Base-by-base conservation (phyloP, 805 yeast genomes). In the Dipodascus geniculatus region DNA sequence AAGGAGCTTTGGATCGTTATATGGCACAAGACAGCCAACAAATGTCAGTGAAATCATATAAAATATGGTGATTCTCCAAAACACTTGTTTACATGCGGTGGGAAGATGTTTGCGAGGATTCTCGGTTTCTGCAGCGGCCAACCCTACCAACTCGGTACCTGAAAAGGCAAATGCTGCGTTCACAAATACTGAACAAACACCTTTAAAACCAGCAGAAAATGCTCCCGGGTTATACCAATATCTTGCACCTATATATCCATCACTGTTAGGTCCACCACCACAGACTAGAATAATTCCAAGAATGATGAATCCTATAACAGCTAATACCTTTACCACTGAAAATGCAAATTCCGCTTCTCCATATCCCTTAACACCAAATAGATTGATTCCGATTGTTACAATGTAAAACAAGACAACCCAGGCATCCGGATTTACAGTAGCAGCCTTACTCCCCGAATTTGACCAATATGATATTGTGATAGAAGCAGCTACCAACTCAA, bases 271-370 rank as follows among this genome's bases (percentile, higher is more conserved):
- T 3, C 77, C 82, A 57, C 83, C 85, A 54, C 86, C 87, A 49
- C 59, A 52, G 19, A 60, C 52, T 17, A 67, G 57, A 9, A 79
- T 73, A 47, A 82, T 74, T 56, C 85, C 82, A 49, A 80, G 71
- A 33, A 82, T 74, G 58, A 81, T 77, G 61, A 79, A 82, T 2
- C 85, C 87, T 33, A 73, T 56, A 53, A 81, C 77, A 51, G 85
- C 80, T 19, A 75, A 48, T 9, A 82, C 78, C 66, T 82, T 82
- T 63, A 81, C 73, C 24, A 72, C 53, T 20, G 84, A 80, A 58
- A 81, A 78, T 38, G 78, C 64, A 57, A 82, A 81, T 63, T 82
- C 88, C 11, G 85, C 84, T 65, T 83, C 87, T 49, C 85, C 87
- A 58, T 77, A 79, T 42, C 79, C 81, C 56, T 69, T 69, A 24